These are phyloP conservation scores for Nephelium lappaceum DNA, from an alignment of 345 rosid genomes.

Conservation along the genomic window DNA sequence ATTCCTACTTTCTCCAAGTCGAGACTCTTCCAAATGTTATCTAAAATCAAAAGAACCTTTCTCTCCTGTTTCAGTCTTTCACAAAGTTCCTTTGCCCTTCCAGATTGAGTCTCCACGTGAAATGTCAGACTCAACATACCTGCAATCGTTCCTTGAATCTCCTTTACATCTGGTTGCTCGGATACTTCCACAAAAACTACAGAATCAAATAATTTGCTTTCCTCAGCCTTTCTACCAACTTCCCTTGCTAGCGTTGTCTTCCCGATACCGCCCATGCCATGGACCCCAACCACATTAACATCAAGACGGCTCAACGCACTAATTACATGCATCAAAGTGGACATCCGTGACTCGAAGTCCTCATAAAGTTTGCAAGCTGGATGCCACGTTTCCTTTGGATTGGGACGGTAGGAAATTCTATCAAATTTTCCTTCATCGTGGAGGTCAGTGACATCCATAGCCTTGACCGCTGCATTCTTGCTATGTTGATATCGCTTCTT, in stretches of 20 bases:
- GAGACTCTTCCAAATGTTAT: slow-evolving; percentile 31
- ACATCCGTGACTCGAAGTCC: not conserved
- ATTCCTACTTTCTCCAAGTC: slow-evolving; percentile 34
- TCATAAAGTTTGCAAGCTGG: not conserved
- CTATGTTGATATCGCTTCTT: slow-evolving; percentile 13
- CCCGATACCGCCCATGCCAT: not conserved
- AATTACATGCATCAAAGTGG: not conserved
- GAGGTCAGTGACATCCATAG: not conserved
- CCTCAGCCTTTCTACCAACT: not conserved
- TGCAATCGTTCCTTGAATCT: slow-evolving; percentile 24
- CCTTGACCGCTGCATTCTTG: slow-evolving; percentile 1
- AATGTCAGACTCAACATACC: slow-evolving; percentile 17
- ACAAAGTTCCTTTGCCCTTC: not conserved
- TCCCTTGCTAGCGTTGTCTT: slow-evolving; percentile 16
- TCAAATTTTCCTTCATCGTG: not conserved
- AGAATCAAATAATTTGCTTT: slow-evolving; percentile 1
- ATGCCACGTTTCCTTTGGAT: not conserved
- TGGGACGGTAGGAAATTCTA: not conserved
- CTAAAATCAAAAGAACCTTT: slow-evolving; percentile 30
- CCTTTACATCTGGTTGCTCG: not conserved
- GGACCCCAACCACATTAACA: not conserved
- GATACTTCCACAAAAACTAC: slow-evolving; percentile 21
- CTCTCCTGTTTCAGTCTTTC: slow-evolving; percentile 16
- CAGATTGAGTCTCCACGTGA: not conserved
- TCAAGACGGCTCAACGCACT: not conserved